A percentile compares a stretch with the other conserved stretches of the same genome.
Conservation (phyloP, 768 basidiomycete genomes). For the Hericium coralloides region DNA sequence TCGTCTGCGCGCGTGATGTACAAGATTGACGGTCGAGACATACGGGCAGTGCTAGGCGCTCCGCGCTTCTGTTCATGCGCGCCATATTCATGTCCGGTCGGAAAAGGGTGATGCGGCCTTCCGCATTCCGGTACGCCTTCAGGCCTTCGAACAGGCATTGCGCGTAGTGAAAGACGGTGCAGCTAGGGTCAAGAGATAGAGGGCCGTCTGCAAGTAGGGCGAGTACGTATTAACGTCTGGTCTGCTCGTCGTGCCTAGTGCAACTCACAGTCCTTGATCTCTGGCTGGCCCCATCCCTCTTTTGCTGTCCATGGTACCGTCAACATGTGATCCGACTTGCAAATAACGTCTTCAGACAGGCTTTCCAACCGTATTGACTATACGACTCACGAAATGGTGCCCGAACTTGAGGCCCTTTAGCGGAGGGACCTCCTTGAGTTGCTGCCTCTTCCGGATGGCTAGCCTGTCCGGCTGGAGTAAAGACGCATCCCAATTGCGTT, state of each 20-base stretch:
- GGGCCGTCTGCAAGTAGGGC: constrained; percentile 28
- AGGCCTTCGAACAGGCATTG: constrained; percentile 41
- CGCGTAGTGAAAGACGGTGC: constrained; percentile 47
- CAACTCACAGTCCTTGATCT: constrained; percentile 34
- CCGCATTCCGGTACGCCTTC: constrained; percentile 40
- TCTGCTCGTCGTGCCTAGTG: neutral
- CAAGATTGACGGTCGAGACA: neutral
- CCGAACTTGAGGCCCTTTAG: constrained; percentile 9
- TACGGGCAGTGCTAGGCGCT: constrained; percentile 28
- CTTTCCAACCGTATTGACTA: neutral
- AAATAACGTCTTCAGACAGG: neutral
- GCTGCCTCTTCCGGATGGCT: constrained; percentile 1
- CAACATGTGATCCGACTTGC: constrained; percentile 31
- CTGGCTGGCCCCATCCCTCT: constrained; percentile 36
- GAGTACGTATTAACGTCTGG: neutral
- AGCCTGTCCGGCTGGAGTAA: constrained; percentile 3
- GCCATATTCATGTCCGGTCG: constrained; percentile 47
- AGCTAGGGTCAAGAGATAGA: constrained; percentile 37
- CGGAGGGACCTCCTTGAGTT: constrained; percentile 9
- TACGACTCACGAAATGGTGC: constrained; percentile 7
- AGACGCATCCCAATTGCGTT: neutral
- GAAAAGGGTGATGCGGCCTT: constrained; percentile 37
- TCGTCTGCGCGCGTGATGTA: neutral
- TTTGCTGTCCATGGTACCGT: constrained; percentile 29
- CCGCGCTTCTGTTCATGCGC: constrained; percentile 38